Evolutionary conservation across 257 asterid genomes (phyloP).

Genomic region (Nicotiana noctiflora): DNA sequence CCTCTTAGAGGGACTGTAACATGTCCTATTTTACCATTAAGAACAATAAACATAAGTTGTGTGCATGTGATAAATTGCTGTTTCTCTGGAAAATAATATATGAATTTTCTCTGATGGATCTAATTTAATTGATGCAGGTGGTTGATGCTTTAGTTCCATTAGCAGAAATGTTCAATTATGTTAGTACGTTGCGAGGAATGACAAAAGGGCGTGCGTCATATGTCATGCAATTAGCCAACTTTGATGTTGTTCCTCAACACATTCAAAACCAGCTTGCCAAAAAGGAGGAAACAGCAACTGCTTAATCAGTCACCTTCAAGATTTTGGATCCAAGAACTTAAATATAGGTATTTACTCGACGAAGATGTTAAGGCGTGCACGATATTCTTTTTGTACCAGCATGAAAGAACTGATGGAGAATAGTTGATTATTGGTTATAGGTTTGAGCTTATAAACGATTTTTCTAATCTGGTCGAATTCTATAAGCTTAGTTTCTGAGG

Average conservation of each 20-base stretch:
- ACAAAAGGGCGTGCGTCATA: constrained; percentile 97
- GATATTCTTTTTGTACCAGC: neutral
- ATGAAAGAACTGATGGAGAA: neutral
- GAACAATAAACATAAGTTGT: neutral
- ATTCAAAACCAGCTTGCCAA: constrained; percentile 80
- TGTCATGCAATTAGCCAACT: constrained; percentile 89
- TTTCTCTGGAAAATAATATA: neutral
- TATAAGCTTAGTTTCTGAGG: neutral
- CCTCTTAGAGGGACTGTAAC: neutral
- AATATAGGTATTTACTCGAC: neutral
- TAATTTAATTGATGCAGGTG: constrained; percentile 40
- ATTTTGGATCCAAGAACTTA: neutral
- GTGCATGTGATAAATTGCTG: neutral
- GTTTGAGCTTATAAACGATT: neutral
- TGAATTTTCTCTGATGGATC: neutral
- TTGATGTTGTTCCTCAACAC: constrained; percentile 95
- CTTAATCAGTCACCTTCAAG: constrained; percentile 21
- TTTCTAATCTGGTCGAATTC: neutral
- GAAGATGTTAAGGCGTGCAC: neutral
- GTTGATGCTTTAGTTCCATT: constrained; percentile 89
- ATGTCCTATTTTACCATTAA: neutral
- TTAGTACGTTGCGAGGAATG: constrained; percentile 86
- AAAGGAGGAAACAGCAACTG: constrained; percentile 70
- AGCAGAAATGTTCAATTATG: constrained; percentile 98
- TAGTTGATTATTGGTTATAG: neutral